Conservation (phyloP, 768 basidiomycete genomes). For the Floccularia luteovirens region DNA sequence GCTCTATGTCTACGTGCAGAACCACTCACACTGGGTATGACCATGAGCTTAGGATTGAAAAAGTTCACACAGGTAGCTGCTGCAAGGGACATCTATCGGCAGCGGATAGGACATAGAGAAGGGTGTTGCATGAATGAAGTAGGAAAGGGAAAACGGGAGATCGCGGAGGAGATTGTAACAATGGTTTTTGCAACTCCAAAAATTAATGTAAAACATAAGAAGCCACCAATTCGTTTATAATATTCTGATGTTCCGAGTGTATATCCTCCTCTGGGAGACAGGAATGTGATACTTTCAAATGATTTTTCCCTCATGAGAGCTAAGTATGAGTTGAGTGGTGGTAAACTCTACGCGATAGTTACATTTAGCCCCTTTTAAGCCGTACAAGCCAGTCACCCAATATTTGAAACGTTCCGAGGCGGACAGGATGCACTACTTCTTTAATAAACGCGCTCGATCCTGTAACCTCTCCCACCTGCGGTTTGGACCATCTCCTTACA, state of each 20-base stretch:
- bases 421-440: too few species aligned
- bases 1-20: too few species aligned
- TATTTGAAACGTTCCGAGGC: too few species aligned
- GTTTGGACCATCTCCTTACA: slow-evolving; percentile 33
- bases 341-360: too few species aligned
- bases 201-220: neutral
- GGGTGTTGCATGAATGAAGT: slow-evolving; percentile 13
- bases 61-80: slow-evolving; percentile 24
- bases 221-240: neutral
- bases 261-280: neutral
- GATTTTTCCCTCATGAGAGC: too few species aligned
- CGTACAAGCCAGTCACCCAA: too few species aligned
- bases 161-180: slow-evolving; percentile 14
- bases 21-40: slow-evolving; percentile 24
- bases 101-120: slow-evolving; percentile 18
- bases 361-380: too few species aligned
- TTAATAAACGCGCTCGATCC: too few species aligned
- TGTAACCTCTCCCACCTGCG: slow-evolving; percentile 12
- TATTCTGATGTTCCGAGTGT: neutral
- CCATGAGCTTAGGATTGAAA: slow-evolving; percentile 21
- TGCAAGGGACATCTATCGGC: slow-evolving; percentile 21
- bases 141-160: slow-evolving; percentile 13
- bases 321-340: too few species aligned
- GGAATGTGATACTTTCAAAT: too few species aligned
- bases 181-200: slow-evolving; percentile 8